A percentile compares a stretch with the other conserved stretches of the same genome.
These are phyloP conservation scores for Fremontodendron californicum DNA, from an alignment of 345 rosid genomes.

Conservation along the genomic window DNA sequence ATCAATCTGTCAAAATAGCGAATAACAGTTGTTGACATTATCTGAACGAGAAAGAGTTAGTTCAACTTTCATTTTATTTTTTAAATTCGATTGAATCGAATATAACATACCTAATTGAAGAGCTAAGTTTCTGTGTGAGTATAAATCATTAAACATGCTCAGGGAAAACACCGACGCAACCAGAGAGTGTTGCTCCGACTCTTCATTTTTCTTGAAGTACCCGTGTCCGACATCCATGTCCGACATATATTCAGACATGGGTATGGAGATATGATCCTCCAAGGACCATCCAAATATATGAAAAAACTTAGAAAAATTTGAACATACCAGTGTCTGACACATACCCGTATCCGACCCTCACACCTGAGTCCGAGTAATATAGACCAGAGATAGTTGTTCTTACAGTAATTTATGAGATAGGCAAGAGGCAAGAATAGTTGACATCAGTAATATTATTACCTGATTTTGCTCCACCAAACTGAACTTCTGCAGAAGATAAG, in stretches of 20 bases:
- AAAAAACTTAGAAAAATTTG: too few species aligned
- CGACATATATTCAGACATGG: too few species aligned
- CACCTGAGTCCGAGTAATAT: too few species aligned
- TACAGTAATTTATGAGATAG: not conserved
- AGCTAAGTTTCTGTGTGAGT: not conserved
- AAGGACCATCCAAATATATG: too few species aligned
- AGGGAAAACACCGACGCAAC: not conserved
- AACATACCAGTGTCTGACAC: too few species aligned
- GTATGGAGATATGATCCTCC: too few species aligned
- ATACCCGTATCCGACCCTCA: too few species aligned
- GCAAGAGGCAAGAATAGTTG: not conserved
- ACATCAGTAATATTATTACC: constrained; percentile 19
- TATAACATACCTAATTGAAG: not conserved
- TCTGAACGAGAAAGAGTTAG: not conserved
- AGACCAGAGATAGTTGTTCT: not conserved
- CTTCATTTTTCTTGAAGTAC: too few species aligned
- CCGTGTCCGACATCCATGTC: too few species aligned
- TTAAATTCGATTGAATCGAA: not conserved
- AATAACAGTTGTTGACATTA: not conserved
- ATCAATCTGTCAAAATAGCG: constrained; percentile 43
- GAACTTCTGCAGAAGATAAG: constrained; percentile 80
- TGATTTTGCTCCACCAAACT: constrained; percentile 60
- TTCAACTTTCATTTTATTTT: not conserved
- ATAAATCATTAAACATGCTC: not conserved
- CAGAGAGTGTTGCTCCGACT: not conserved